phyloP scores from a whole-genome alignment of 331 rosid species.

The Phaseolus coccineus region DNA sequence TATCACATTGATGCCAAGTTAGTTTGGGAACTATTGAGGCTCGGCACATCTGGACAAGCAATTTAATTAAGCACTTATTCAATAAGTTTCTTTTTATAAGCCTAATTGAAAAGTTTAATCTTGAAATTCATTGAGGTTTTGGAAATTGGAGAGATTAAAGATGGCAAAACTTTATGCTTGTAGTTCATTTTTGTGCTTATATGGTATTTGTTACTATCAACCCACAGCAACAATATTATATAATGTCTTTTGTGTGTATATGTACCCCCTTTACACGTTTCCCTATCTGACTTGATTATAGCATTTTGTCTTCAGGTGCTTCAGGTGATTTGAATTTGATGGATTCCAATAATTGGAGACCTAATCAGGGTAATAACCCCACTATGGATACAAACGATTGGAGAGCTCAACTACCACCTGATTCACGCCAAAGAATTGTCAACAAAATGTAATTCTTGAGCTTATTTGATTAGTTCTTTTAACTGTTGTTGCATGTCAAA shows the following conservation, averaged over 20 bases:
- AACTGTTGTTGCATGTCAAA: background rate
- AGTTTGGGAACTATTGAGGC: background rate
- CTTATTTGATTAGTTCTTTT: slow-evolving; percentile 9
- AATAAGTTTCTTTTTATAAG: background rate
- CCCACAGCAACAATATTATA: background rate
- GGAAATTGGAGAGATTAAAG: background rate
- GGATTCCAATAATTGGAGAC: slow-evolving; percentile 64
- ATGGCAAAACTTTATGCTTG: background rate
- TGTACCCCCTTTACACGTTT: background rate
- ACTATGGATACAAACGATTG: slow-evolving; percentile 64
- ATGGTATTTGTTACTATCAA: slow-evolving; percentile 1
- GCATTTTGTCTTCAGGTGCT: slow-evolving; percentile 14
- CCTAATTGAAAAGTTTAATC: background rate
- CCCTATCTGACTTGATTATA: slow-evolving; percentile 22
- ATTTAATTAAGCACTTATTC: background rate
- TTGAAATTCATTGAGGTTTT: background rate
- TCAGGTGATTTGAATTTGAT: slow-evolving; percentile 42
- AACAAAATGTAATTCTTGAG: slow-evolving; percentile 63
- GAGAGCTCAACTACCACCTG: slow-evolving; percentile 65
- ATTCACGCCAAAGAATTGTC: slow-evolving; percentile 63
- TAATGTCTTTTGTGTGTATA: slow-evolving; percentile 1
- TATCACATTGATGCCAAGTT: background rate
- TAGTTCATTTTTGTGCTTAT: background rate
- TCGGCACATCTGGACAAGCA: background rate
- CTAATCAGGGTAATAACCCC: slow-evolving; percentile 65